phyloP scores from a whole-genome alignment of 345 rosid species.

The Pistacia integerrima region DNA sequence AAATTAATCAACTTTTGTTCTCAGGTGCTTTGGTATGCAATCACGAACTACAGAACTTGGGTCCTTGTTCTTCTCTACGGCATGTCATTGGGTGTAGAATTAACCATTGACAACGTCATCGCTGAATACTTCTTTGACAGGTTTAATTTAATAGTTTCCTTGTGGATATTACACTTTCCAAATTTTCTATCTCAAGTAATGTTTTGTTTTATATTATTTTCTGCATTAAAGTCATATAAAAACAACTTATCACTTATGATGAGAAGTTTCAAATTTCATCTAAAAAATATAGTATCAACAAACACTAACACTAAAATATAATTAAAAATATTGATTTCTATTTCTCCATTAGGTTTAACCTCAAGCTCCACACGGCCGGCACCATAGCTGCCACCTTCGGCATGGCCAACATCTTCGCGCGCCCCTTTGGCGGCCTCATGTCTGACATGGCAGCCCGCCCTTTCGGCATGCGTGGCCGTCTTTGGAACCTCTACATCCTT shows the following conservation, averaged over 20 bases:
- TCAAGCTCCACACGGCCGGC: conserved; percentile 79
- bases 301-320: neutral
- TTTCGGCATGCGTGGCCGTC: conserved; percentile 82
- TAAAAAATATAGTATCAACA: neutral
- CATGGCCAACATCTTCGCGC: conserved; percentile 74
- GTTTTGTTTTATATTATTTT: too few species aligned
- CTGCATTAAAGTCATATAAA: too few species aligned
- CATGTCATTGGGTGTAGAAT: conserved; percentile 65
- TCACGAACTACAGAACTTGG: conserved; percentile 69
- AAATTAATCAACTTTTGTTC: neutral
- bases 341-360: conserved; percentile 48
- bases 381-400: conserved; percentile 78
- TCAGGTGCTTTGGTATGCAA: conserved; percentile 56
- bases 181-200: too few species aligned
- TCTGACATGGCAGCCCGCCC: conserved; percentile 59
- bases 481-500: conserved; percentile 72
- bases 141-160: conserved; percentile 14
- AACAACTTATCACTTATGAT: too few species aligned
- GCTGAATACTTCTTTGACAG: conserved; percentile 75
- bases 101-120: conserved; percentile 66
- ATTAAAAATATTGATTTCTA: neutral
- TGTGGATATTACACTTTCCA: too few species aligned
- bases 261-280: too few species aligned
- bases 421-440: conserved; percentile 72
- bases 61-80: conserved; percentile 65